Percentiles rank a stretch among this genome's conserved stretches.
Conservation (phyloP, 805 yeast species). For the Metschnikowia henanensis region DNA sequence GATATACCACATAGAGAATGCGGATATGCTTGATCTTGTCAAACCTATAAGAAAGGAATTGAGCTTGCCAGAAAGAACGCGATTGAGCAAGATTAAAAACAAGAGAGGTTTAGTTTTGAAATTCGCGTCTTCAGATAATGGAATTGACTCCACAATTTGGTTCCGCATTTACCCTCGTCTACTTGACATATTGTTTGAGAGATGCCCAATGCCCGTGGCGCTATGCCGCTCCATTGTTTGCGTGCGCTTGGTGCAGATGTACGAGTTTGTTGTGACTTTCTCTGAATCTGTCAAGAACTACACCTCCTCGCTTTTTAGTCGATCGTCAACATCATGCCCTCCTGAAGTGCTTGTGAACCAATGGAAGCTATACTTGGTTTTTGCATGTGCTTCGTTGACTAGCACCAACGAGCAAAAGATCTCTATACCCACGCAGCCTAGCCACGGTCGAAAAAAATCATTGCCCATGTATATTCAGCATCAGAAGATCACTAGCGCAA, state of each 20-base stretch:
- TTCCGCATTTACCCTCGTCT: constrained; percentile 80
- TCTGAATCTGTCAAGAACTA: constrained; percentile 45
- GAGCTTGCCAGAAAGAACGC: constrained; percentile 75
- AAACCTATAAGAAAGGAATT: constrained; percentile 48
- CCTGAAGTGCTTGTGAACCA: constrained; percentile 78
- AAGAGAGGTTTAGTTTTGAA: constrained; percentile 69
- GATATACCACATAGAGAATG: constrained; percentile 71
- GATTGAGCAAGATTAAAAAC: constrained; percentile 64
- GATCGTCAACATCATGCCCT: constrained; percentile 34
- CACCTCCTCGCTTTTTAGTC: constrained; percentile 38
- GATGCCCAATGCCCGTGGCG: constrained; percentile 92
- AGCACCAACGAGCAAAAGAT: constrained; percentile 84
- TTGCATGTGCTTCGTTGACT: constrained; percentile 89
- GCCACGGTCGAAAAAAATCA: constrained; percentile 72
- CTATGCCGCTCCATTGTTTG: constrained; percentile 90
- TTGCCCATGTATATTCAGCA: constrained; percentile 84
- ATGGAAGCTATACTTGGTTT: constrained; percentile 86
- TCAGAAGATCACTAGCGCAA: constrained; percentile 90
- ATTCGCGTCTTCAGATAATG: constrained; percentile 88
- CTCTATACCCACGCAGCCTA: constrained; percentile 46
- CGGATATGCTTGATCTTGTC: constrained; percentile 66
- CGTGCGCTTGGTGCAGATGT: constrained; percentile 81
- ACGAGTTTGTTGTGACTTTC: constrained; percentile 60
- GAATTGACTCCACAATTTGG: constrained; percentile 97
- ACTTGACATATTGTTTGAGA: constrained; percentile 67